Evolutionary conservation across 2,329 filamentous ascomycete species (phyloP).

Genomic region (Hymenotorrendiella dingleyae): DNA sequence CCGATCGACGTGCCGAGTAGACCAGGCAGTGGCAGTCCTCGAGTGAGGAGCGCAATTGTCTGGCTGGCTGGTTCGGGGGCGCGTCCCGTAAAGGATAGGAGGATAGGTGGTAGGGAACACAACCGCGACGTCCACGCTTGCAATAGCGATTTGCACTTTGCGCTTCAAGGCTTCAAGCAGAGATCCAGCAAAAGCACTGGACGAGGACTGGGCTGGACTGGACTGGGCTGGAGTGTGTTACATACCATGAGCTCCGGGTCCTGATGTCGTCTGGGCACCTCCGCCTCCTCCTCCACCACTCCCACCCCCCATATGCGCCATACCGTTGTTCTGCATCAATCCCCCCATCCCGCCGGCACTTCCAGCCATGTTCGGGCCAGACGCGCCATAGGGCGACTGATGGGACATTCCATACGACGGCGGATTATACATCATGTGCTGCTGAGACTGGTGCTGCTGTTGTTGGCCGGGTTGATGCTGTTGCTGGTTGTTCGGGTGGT

Average conservation of each 20-base stretch:
- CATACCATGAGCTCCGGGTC: slow-evolving; percentile 27
- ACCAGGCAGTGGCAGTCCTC: slow-evolving; percentile 1
- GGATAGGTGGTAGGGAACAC: not conserved
- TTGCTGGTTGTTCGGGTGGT: slow-evolving; percentile 19
- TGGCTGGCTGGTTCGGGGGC: no score
- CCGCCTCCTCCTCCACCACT: slow-evolving; percentile 1
- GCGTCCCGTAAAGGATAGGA: not conserved
- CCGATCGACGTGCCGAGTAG: not conserved
- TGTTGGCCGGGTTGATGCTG: slow-evolving; percentile 21
- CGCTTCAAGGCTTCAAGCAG: no score
- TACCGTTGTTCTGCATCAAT: slow-evolving; percentile 50
- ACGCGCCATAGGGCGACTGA: slow-evolving; percentile 23
- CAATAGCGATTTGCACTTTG: no score
- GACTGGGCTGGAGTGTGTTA: slow-evolving; percentile 19
- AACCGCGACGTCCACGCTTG: not conserved
- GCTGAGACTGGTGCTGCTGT: slow-evolving; percentile 21
- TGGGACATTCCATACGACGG: slow-evolving; percentile 27
- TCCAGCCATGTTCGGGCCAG: slow-evolving; percentile 23
- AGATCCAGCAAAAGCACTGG: not conserved
- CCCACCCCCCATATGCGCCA: slow-evolving; percentile 30
- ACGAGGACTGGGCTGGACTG: not conserved
- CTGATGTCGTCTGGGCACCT: not conserved
- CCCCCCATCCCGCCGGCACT: slow-evolving; percentile 32
- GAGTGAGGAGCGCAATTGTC: slow-evolving; percentile 6
- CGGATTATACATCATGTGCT: slow-evolving; percentile 52